Percentiles rank a stretch among this genome's conserved stretches.
These are phyloP conservation scores for Dactylorhiza incarnata DNA, from an alignment of 106 monocot genomes.

Conservation along the genomic window DNA sequence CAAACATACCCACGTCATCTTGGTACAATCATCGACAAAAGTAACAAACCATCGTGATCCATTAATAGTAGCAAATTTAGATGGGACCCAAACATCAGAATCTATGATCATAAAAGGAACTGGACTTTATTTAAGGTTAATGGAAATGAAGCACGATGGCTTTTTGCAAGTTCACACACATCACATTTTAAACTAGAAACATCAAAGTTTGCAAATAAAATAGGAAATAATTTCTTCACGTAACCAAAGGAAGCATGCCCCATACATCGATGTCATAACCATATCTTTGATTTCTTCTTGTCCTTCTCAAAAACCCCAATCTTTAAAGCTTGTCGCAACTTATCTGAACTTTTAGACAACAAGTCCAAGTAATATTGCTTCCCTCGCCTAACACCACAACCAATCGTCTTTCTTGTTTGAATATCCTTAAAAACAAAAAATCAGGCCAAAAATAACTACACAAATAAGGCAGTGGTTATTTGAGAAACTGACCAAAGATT, in stretches of 20 bases:
- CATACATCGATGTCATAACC: constrained; percentile 13
- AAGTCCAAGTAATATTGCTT: constrained; percentile 14
- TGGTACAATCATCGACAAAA: constrained; percentile 15
- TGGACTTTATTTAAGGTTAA: constrained; percentile 9
- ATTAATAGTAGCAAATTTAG: constrained; percentile 6
- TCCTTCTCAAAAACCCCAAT: not conserved
- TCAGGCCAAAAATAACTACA: constrained; percentile 11
- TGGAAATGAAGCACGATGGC: constrained; percentile 11
- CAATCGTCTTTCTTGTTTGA: constrained; percentile 9
- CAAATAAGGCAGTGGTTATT: constrained; percentile 9
- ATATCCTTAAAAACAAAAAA: constrained; percentile 13
- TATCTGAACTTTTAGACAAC: not conserved
- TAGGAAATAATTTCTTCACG: constrained; percentile 11
- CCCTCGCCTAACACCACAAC: constrained; percentile 12
- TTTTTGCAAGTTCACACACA: constrained; percentile 19
- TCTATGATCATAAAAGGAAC: not conserved
- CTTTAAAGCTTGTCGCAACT: constrained; percentile 2
- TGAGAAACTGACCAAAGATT: constrained; percentile 9
- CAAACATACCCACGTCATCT: constrained; percentile 10
- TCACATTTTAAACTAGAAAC: constrained; percentile 12
- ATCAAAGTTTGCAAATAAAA: constrained; percentile 11
- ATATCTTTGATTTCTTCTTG: not conserved
- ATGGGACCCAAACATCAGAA: constrained; percentile 7
- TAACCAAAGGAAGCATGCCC: constrained; percentile 20
- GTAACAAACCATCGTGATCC: constrained; percentile 12